A percentile compares a stretch with the other conserved stretches of the same genome.
Conservation (phyloP, 2,329 filamentous ascomycete species). For the Stachybotrys elegans region DNA sequence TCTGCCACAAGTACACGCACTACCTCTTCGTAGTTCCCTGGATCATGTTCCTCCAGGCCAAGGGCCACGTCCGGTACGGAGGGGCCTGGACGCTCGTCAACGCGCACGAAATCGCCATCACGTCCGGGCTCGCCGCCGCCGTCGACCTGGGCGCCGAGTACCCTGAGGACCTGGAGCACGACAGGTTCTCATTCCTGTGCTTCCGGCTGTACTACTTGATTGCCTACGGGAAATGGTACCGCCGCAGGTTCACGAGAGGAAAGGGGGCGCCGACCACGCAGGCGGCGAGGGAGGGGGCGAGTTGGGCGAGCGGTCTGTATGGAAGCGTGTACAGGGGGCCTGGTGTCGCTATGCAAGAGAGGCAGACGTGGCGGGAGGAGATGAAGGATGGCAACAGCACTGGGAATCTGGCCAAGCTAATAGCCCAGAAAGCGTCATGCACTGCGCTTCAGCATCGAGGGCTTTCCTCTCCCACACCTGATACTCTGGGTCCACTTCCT, state of each 20-base stretch:
- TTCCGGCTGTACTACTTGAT: conserved; percentile 60
- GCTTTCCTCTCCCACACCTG: too few species aligned
- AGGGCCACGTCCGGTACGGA: conserved; percentile 55
- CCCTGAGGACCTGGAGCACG: conserved; percentile 57
- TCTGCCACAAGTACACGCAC: conserved; percentile 55
- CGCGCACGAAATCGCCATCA: conserved; percentile 62
- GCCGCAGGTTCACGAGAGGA: conserved; percentile 24
- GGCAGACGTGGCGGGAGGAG: conserved; percentile 43
- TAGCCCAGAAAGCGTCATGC: too few species aligned
- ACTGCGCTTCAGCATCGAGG: too few species aligned
- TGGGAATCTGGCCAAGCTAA: conserved; percentile 26
- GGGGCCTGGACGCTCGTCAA: conserved; percentile 63
- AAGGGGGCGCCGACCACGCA: conserved; percentile 12
- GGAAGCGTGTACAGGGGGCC: conserved; percentile 56
- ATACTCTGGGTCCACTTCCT: too few species aligned
- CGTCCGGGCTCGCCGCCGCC: conserved; percentile 61
- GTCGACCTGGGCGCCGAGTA: conserved; percentile 60
- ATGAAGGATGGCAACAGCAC: conserved; percentile 29
- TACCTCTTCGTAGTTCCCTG: conserved; percentile 58
- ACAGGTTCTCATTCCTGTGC: conserved; percentile 53
- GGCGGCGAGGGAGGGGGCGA: conserved; percentile 42
- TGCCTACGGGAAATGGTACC: conserved; percentile 57
- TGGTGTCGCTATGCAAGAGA: conserved; percentile 46
- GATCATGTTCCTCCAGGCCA: conserved; percentile 62
- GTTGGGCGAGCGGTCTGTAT: conserved; percentile 54